phyloP scores from a whole-genome alignment of 495 filamentous ascomycete genomes.

The Parachaetomium inaequale region DNA sequence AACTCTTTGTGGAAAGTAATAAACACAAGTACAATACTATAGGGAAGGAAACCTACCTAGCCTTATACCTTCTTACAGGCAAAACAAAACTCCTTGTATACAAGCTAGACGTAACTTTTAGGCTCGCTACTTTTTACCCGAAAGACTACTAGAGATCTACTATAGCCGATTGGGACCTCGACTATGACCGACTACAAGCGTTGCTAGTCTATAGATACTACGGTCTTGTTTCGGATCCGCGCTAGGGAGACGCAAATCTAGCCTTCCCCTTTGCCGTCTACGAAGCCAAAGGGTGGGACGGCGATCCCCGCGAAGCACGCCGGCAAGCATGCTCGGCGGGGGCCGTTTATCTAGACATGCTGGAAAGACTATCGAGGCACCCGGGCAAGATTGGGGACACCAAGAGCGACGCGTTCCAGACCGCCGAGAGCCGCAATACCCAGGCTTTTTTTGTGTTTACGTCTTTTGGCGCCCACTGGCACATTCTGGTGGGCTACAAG shows the following conservation, averaged over 20 bases:
- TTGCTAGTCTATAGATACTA: background rate
- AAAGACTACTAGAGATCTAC: background rate
- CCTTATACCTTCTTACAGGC: background rate
- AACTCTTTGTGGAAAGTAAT: background rate
- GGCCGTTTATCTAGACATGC: background rate
- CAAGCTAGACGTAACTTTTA: slow-evolving; percentile 1
- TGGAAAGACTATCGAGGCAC: background rate
- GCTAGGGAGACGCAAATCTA: slow-evolving; percentile 3
- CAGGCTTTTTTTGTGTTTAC: slow-evolving; percentile 4
- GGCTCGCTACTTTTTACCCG: background rate
- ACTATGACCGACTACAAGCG: background rate
- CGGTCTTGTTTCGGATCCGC: background rate
- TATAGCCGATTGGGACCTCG: background rate
- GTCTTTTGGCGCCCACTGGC: slow-evolving; percentile 3
- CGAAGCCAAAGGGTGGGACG: slow-evolving; percentile 5
- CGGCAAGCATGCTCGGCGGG: slow-evolving; percentile 1
- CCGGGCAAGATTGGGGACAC: background rate
- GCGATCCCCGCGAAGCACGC: background rate
- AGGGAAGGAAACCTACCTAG: background rate
- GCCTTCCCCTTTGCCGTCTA: slow-evolving; percentile 6
- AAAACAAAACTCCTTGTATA: background rate
- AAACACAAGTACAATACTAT: slow-evolving; percentile 1
- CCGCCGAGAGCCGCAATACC: background rate
- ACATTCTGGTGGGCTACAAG: slow-evolving; percentile 4
- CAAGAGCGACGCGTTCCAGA: background rate